Percentiles rank a stretch among this genome's conserved stretches.
Evolutionary conservation across 2,329 filamentous ascomycete species (phyloP).

Genomic region (Penicillium sp.): DNA sequence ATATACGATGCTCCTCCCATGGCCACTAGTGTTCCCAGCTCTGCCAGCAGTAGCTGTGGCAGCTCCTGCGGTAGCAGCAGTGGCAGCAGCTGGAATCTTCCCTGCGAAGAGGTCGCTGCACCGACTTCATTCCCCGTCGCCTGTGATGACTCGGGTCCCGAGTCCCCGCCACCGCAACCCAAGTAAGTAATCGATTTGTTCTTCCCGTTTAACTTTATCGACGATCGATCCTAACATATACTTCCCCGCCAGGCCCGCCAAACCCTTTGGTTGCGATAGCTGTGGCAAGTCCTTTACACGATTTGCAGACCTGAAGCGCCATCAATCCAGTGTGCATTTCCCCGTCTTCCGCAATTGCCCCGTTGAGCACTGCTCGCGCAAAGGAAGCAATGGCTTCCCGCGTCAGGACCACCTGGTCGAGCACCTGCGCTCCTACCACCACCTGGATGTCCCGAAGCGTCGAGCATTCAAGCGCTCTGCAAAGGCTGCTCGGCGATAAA

Average conservation of each 20-base stretch:
- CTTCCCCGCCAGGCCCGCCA: constrained; percentile 22
- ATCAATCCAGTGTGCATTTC: constrained; percentile 45
- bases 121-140: constrained; percentile 14
- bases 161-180: constrained; percentile 17
- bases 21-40: constrained; percentile 20
- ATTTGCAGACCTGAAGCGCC: constrained; percentile 47
- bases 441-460: constrained; percentile 43
- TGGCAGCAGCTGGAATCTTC: constrained; percentile 11
- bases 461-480: constrained; percentile 27
- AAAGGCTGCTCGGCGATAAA: constrained; percentile 5
- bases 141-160: constrained; percentile 14
- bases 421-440: constrained; percentile 53
- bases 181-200: constrained; percentile 26
- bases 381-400: constrained; percentile 48
- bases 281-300: constrained; percentile 42
- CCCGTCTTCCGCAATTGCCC: constrained; percentile 43
- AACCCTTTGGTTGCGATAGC: constrained; percentile 31
- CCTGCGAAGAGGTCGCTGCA: constrained; percentile 15
- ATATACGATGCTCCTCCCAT: constrained; percentile 23
- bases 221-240: neutral
- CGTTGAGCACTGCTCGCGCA: constrained; percentile 41
- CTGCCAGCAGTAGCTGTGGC: constrained; percentile 16
- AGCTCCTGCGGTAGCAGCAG: constrained; percentile 16
- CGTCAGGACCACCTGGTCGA: constrained; percentile 54
- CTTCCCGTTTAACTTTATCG: no score